phyloP scores from a whole-genome alignment of 345 rosid species.

The Brassica napus region Da-Ae NC_063436.1:24293501-24294000 shows the following conservation, averaged over 20 bases:
- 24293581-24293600: no score
- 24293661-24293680: not conserved
- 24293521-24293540: no score
- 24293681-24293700: not conserved
- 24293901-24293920: conserved; percentile 28
- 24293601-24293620: no score
- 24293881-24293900: conserved; percentile 13
- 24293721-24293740: not conserved
- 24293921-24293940: not conserved
- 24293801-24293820: conserved; percentile 16
- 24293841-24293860: not conserved
- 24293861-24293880: not conserved
- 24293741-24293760: not conserved
- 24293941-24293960: not conserved
- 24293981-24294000: conserved; percentile 15
- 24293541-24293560: no score
- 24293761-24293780: not conserved
- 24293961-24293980: conserved; percentile 13
- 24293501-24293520: no score
- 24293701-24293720: not conserved
- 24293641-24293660: no score
- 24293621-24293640: no score
- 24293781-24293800: no score
- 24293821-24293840: conserved; percentile 25
- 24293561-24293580: no score